These are phyloP conservation scores for Trichoderma simmonsii DNA, from an alignment of 2,329 filamentous ascomycete genomes.

Conservation along the genomic window DNA sequence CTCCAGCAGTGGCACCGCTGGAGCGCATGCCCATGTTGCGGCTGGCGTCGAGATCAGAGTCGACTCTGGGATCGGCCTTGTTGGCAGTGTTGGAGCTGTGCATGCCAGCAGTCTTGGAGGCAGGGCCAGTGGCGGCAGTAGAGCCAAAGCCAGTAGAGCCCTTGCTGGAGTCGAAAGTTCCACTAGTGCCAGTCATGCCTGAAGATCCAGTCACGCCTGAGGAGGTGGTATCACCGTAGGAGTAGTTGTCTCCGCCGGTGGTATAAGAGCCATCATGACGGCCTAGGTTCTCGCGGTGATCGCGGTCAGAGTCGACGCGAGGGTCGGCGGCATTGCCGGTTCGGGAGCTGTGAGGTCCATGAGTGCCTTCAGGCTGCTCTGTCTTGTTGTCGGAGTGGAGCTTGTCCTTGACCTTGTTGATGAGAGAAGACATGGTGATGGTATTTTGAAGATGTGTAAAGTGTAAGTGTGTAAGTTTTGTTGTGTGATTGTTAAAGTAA, in stretches of 20 bases:
- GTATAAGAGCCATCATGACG: conserved; percentile 32
- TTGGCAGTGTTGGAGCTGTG: conserved; percentile 46
- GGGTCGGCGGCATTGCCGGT: conserved; percentile 49
- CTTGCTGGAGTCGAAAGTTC: background rate
- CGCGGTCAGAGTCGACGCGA: conserved; percentile 42
- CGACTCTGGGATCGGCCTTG: conserved; percentile 51
- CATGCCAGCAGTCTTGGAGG: conserved; percentile 37
- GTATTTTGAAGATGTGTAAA: background rate
- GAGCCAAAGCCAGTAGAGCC: conserved; percentile 20
- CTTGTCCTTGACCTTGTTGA: conserved; percentile 60
- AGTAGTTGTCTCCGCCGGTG: conserved; percentile 42
- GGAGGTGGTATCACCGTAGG: conserved; percentile 13
- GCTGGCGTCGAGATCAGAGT: conserved; percentile 48
- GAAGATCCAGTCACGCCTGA: conserved; percentile 33
- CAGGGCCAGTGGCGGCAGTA: conserved; percentile 21
- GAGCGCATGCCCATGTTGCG: conserved; percentile 27
- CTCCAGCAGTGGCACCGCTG: conserved; percentile 16
- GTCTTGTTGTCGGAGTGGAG: conserved; percentile 40
- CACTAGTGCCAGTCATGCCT: conserved; percentile 22
- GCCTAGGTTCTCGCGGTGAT: conserved; percentile 20
- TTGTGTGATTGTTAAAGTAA: background rate
- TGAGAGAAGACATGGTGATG: conserved; percentile 49
- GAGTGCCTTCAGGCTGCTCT: conserved; percentile 19
- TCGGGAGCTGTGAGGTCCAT: conserved; percentile 43
- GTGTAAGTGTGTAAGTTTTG: background rate